A percentile compares a stretch with the other conserved stretches of the same genome.
phyloP scores from a whole-genome alignment of 768 basidiomycete genomes.

The Lactifluus subvellereus region DNA sequence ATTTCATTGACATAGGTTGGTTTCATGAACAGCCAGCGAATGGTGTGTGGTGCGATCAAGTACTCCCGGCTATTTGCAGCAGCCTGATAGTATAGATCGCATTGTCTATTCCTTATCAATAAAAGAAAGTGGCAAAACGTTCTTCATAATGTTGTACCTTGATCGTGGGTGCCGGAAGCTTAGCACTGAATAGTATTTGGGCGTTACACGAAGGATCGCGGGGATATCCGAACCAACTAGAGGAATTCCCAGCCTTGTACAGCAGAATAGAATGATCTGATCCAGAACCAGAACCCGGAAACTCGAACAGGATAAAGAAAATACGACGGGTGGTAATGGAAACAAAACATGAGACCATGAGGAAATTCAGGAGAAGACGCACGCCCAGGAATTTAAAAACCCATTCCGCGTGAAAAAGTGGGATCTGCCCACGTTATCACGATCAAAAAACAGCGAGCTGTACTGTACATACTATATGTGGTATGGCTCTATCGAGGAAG shows the following conservation, averaged over 20 bases:
- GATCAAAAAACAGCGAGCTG: not conserved
- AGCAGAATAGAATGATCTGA: slow-evolving; percentile 1
- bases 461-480: not conserved
- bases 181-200: too few relatives aligned
- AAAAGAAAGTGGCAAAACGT: too few relatives aligned
- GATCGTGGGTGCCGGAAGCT: too few relatives aligned
- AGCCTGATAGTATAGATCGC: too few relatives aligned
- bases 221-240: not conserved
- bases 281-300: not conserved
- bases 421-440: not conserved
- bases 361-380: not conserved
- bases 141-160: too few relatives aligned
- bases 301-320: not conserved
- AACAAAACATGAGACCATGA: not conserved
- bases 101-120: too few relatives aligned
- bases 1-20: too few relatives aligned
- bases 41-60: too few relatives aligned
- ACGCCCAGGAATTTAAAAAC: not conserved
- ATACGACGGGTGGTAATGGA: not conserved
- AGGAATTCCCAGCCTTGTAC: not conserved
- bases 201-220: not conserved
- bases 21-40: too few relatives aligned
- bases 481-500: not conserved
- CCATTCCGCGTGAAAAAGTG: not conserved
- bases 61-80: too few relatives aligned